phyloP scores from a whole-genome alignment of 1,139 yeast species.

The Candida sp. region DNA sequence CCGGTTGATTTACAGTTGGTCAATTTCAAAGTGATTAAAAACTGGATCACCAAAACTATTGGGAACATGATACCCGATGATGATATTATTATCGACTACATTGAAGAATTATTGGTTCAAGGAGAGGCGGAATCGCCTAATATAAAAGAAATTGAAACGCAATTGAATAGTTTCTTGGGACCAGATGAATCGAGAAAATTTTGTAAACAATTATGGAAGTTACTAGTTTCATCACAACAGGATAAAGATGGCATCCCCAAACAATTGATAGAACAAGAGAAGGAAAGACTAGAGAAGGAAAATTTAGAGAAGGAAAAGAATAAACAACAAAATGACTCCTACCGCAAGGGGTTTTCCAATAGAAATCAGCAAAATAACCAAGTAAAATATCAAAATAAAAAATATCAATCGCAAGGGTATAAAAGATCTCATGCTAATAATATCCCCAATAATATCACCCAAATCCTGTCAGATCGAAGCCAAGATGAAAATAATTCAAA shows the following conservation, averaged over 20 bases:
- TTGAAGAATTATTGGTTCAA: slow-evolving; percentile 28
- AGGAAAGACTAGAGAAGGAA: slow-evolving; percentile 7
- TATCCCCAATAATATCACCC: not conserved
- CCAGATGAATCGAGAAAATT: slow-evolving; percentile 30
- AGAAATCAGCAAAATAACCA: not conserved
- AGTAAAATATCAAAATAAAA: not conserved
- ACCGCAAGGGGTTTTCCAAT: not conserved
- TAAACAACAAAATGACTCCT: not conserved
- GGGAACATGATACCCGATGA: slow-evolving; percentile 40
- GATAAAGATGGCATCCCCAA: slow-evolving; percentile 39
- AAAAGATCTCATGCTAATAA: not conserved
- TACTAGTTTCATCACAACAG: slow-evolving; percentile 36
- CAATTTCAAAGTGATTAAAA: slow-evolving; percentile 26
- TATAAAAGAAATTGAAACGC: slow-evolving; percentile 29
- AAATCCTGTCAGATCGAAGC: too few relatives aligned
- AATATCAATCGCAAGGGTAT: not conserved
- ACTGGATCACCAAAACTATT: slow-evolving; percentile 31
- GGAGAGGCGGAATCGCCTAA: slow-evolving; percentile 24
- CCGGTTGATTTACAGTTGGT: slow-evolving; percentile 30
- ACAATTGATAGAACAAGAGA: slow-evolving; percentile 16
- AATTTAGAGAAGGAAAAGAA: slow-evolving; percentile 6
- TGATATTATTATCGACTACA: slow-evolving; percentile 42
- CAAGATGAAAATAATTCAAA: not conserved
- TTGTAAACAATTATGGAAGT: slow-evolving; percentile 36
- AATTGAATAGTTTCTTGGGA: slow-evolving; percentile 38